These are phyloP conservation scores for Beauveria australis DNA, from an alignment of 2,329 filamentous ascomycete genomes.

Conservation along the genomic window DNA sequence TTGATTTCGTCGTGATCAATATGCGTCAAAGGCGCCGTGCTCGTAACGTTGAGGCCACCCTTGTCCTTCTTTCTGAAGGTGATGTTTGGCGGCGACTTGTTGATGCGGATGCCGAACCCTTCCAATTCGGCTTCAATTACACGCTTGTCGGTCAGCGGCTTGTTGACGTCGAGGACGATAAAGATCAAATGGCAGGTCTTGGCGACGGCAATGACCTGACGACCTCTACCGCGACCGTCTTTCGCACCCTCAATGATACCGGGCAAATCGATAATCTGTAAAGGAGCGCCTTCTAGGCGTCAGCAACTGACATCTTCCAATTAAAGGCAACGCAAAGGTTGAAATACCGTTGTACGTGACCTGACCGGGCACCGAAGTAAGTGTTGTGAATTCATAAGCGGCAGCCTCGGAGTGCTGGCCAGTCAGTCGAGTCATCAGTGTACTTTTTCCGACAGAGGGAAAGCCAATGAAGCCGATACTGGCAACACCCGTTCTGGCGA, in stretches of 20 bases:
- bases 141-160: slow-evolving; percentile 92
- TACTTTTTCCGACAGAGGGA: slow-evolving; percentile 96
- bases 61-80: slow-evolving; percentile 99
- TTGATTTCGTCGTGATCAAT: slow-evolving; percentile 96
- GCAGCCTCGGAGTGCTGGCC: slow-evolving; percentile 96
- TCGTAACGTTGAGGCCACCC: slow-evolving; percentile 92
- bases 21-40: slow-evolving; percentile 81
- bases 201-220: slow-evolving; percentile 96
- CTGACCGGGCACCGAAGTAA: slow-evolving; percentile 95
- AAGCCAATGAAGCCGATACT: slow-evolving; percentile 98
- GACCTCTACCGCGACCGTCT: slow-evolving; percentile 92
- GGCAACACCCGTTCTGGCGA: slow-evolving; percentile 93
- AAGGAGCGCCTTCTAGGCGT: slow-evolving; percentile 58
- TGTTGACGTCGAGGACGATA: slow-evolving; percentile 97
- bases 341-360: slow-evolving; percentile 76
- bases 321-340: too few relatives aligned
- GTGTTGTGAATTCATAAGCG: slow-evolving; percentile 96
- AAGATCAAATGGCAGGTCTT: slow-evolving; percentile 99
- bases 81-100: slow-evolving; percentile 95
- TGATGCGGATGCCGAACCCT: slow-evolving; percentile 95
- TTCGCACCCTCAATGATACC: slow-evolving; percentile 99
- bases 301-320: neutral
- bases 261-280: slow-evolving; percentile 96
- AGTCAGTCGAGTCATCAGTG: slow-evolving; percentile 87
- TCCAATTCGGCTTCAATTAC: slow-evolving; percentile 93